A percentile compares a stretch with the other conserved stretches of the same genome.
Evolutionary conservation across 305 asterid genomes (phyloP).

Genomic region (Euphrasia arctica): DNA sequence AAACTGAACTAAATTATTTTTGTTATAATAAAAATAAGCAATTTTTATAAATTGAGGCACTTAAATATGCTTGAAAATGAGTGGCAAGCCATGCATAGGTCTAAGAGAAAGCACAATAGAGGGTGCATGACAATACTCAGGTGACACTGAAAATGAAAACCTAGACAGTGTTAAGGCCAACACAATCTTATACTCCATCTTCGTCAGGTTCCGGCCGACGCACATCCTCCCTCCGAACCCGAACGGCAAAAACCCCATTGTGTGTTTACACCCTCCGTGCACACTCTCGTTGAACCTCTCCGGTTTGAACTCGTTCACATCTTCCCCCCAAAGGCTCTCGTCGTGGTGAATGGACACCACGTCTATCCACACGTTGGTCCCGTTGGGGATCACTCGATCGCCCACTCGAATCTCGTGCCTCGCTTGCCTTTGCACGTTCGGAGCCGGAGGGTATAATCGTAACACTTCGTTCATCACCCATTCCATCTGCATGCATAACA

Average conservation of each 20-base stretch:
- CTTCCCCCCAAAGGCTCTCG: slow-evolving; percentile 61
- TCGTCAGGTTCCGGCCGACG: slow-evolving; percentile 60
- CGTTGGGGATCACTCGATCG: slow-evolving; percentile 48
- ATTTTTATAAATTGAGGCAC: too few relatives aligned
- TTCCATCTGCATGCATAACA: slow-evolving; percentile 58
- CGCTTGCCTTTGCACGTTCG: slow-evolving; percentile 77
- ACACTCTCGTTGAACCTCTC: slow-evolving; percentile 54
- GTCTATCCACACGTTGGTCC: slow-evolving; percentile 92
- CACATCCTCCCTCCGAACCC: slow-evolving; percentile 98
- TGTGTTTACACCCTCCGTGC: slow-evolving; percentile 71
- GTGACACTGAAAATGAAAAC: slow-evolving; percentile 68
- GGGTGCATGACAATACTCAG: slow-evolving; percentile 63
- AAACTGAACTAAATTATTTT: too few relatives aligned
- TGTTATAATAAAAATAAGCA: too few relatives aligned
- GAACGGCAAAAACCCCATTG: slow-evolving; percentile 85
- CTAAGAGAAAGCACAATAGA: slow-evolving; percentile 70
- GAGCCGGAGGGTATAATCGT: slow-evolving; percentile 79
- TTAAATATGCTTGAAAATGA: slow-evolving; percentile 47
- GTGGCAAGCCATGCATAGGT: slow-evolving; percentile 72
- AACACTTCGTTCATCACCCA: slow-evolving; percentile 89
- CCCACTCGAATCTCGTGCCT: slow-evolving; percentile 64
- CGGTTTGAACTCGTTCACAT: slow-evolving; percentile 76
- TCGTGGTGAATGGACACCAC: slow-evolving; percentile 86
- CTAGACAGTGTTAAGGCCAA: slow-evolving; percentile 49
- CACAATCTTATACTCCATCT: slow-evolving; percentile 73